phyloP scores from a whole-genome alignment of 2,329 filamentous ascomycete species.

The Dactylellina cionopaga region DNA sequence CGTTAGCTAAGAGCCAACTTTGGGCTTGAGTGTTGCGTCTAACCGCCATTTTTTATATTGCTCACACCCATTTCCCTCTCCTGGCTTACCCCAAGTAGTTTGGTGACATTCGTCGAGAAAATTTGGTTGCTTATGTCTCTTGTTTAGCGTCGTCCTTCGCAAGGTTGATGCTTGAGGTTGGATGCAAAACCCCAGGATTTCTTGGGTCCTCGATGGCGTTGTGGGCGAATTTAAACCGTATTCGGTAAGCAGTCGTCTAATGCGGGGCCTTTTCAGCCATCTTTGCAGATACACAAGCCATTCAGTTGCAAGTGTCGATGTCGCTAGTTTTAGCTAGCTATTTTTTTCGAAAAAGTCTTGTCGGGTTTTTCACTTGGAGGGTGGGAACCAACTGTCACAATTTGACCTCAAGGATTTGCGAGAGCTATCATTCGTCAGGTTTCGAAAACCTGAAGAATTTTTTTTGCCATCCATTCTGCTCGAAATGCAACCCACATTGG shows the following conservation, averaged over 20 bases:
- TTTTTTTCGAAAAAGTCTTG: slow-evolving; percentile 23
- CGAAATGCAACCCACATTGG: slow-evolving; percentile 43
- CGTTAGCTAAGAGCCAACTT: slow-evolving; percentile 21
- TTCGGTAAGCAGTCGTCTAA: slow-evolving; percentile 27
- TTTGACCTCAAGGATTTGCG: slow-evolving; percentile 15
- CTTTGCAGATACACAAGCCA: too few species aligned
- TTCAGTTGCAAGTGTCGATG: slow-evolving; percentile 16
- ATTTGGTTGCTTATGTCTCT: slow-evolving; percentile 7
- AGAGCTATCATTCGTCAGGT: slow-evolving; percentile 43
- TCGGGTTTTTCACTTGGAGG: slow-evolving; percentile 24
- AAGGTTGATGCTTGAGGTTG: slow-evolving; percentile 37
- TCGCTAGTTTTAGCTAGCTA: slow-evolving; percentile 37
- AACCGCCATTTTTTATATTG: slow-evolving; percentile 7
- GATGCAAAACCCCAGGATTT: slow-evolving; percentile 12
- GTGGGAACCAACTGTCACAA: neutral
- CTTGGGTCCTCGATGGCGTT: slow-evolving; percentile 1
- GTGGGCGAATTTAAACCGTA: slow-evolving; percentile 39
- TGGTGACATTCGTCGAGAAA: neutral
- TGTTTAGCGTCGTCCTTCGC: slow-evolving; percentile 40
- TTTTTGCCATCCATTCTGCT: slow-evolving; percentile 33
- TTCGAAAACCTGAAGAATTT: slow-evolving; percentile 15
- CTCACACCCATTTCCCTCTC: slow-evolving; percentile 20
- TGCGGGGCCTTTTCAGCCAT: slow-evolving; percentile 34
- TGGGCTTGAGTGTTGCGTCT: slow-evolving; percentile 9
- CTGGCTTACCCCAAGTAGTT: slow-evolving; percentile 18